Conservation (phyloP, 345 rosid species). For the Anastatica hierochuntica region DNA sequence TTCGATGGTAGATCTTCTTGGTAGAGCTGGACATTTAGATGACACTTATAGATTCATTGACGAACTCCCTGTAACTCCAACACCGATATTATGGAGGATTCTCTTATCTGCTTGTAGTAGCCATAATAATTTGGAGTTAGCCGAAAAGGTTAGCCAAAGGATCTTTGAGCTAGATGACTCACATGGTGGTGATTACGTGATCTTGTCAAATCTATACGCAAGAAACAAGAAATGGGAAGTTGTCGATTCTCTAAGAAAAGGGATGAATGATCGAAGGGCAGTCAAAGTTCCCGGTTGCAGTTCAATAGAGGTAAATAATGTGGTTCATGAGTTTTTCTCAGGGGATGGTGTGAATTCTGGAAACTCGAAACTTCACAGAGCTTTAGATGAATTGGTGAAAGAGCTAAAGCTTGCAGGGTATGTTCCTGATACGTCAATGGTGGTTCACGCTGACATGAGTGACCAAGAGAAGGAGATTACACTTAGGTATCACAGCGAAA, state of each 20-base stretch:
- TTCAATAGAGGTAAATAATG: slow-evolving; percentile 58
- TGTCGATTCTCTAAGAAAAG: slow-evolving; percentile 46
- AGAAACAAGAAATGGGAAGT: slow-evolving; percentile 61
- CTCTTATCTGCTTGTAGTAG: slow-evolving; percentile 72
- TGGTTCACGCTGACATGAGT: slow-evolving; percentile 51
- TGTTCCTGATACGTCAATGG: slow-evolving; percentile 59
- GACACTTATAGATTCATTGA: slow-evolving; percentile 56
- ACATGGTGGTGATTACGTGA: slow-evolving; percentile 79
- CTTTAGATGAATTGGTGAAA: slow-evolving; percentile 49
- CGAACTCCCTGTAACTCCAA: slow-evolving; percentile 44
- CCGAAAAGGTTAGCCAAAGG: slow-evolving; percentile 40
- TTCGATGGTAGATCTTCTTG: slow-evolving; percentile 81
- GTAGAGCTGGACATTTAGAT: slow-evolving; percentile 63
- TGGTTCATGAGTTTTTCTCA: slow-evolving; percentile 70
- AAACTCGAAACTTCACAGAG: slow-evolving; percentile 37
- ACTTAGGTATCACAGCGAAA: slow-evolving; percentile 80
- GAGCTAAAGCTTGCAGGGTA: slow-evolving; percentile 75
- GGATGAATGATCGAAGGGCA: slow-evolving; percentile 49
- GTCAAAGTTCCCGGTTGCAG: slow-evolving; percentile 83
- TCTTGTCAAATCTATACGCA: slow-evolving; percentile 66
- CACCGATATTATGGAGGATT: slow-evolving; percentile 67
- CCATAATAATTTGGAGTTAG: slow-evolving; percentile 43
- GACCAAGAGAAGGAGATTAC: slow-evolving; percentile 57
- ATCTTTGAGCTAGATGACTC: slow-evolving; percentile 57
- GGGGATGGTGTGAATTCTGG: slow-evolving; percentile 58